Percentiles rank a stretch among this genome's conserved stretches.
phyloP scores from a whole-genome alignment of 352 stramenopile genomes.

The Globisporangium alternatum region DNA sequence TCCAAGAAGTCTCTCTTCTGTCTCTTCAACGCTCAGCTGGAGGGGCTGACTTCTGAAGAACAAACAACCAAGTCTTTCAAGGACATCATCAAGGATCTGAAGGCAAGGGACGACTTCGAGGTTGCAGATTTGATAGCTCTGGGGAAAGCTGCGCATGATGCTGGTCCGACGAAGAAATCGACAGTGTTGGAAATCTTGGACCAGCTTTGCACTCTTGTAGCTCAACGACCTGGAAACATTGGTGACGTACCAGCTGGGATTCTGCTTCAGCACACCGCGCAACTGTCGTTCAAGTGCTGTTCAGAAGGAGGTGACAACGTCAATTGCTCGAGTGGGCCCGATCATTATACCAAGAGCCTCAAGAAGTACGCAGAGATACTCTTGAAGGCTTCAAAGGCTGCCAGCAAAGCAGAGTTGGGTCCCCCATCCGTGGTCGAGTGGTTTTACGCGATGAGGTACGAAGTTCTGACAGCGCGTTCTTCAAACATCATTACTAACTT shows the following conservation, averaged over 20 bases:
- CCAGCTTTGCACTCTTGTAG: slow-evolving; percentile 33
- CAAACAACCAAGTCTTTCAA: slow-evolving; percentile 12
- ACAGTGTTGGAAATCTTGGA: slow-evolving; percentile 51
- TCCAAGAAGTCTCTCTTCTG: slow-evolving; percentile 62
- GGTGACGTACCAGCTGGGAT: slow-evolving; percentile 30
- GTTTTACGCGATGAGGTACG: slow-evolving; percentile 78
- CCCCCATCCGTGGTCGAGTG: slow-evolving; percentile 57
- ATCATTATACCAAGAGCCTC: slow-evolving; percentile 34
- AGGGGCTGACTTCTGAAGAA: slow-evolving; percentile 12
- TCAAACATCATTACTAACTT: slow-evolving; percentile 3
- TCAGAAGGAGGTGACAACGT: neutral
- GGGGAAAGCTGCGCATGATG: slow-evolving; percentile 35
- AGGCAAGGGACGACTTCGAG: slow-evolving; percentile 58
- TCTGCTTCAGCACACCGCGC: slow-evolving; percentile 67
- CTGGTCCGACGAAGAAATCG: slow-evolving; percentile 28
- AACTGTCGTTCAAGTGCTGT: slow-evolving; percentile 42
- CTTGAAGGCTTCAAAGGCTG: slow-evolving; percentile 22
- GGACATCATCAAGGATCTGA: slow-evolving; percentile 34
- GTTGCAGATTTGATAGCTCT: slow-evolving; percentile 55
- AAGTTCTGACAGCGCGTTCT: neutral
- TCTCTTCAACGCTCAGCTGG: slow-evolving; percentile 47
- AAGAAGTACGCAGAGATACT: slow-evolving; percentile 39
- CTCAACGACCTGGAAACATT: neutral
- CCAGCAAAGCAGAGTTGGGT: slow-evolving; percentile 21
- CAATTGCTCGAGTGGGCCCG: slow-evolving; percentile 6